Percentiles rank a stretch among this genome's conserved stretches.
Conservation (phyloP, 1,139 yeast genomes). For the Groenewaldozyma auringiensis region DNA sequence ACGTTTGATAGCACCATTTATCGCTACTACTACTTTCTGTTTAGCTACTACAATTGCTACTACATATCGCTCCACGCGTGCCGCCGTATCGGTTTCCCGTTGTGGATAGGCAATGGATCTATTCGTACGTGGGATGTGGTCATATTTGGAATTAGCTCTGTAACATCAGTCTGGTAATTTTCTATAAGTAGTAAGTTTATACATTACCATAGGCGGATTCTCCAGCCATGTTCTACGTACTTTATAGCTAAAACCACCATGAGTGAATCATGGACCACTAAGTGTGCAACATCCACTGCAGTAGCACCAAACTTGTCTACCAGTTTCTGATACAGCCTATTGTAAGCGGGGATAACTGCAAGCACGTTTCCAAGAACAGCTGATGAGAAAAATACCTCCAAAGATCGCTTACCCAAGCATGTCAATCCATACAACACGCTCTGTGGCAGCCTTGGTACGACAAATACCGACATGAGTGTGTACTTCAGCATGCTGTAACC, state of each 20-base stretch:
- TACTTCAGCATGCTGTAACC: slow-evolving; percentile 30
- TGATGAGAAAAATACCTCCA: slow-evolving; percentile 27
- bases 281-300: slow-evolving; percentile 18
- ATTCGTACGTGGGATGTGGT: too few species aligned
- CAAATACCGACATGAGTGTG: slow-evolving; percentile 14
- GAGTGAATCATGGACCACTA: slow-evolving; percentile 16
- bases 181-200: too few species aligned
- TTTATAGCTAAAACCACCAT: slow-evolving; percentile 19
- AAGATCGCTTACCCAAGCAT: slow-evolving; percentile 26
- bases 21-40: too few species aligned
- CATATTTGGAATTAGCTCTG: too few species aligned
- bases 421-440: slow-evolving; percentile 16
- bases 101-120: too few species aligned
- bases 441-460: slow-evolving; percentile 24
- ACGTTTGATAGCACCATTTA: too few species aligned
- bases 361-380: slow-evolving; percentile 17
- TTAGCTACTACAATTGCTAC: too few species aligned
- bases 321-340: slow-evolving; percentile 11
- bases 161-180: too few species aligned
- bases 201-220: slow-evolving; percentile 2
- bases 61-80: too few species aligned
- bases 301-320: slow-evolving; percentile 15
- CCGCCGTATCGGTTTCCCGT: too few species aligned
- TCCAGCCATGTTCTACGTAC: slow-evolving; percentile 18
- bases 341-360: slow-evolving; percentile 12